These are phyloP conservation scores for Cryptococcus depauperatus DNA, from an alignment of 1,284 basidiomycete genomes.

Conservation along the genomic window DNA sequence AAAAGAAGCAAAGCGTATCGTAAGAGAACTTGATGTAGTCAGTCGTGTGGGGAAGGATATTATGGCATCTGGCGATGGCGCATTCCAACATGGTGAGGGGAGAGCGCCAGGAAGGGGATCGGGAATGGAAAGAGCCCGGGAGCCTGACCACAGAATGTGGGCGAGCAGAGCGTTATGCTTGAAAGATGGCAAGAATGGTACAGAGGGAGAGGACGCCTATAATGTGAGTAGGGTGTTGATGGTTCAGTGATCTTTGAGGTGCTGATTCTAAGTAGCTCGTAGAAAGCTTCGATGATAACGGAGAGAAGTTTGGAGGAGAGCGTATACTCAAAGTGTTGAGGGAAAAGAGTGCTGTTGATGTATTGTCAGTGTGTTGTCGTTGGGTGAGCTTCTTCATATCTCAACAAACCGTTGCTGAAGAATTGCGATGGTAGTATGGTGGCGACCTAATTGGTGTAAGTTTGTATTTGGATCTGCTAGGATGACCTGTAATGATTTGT, in stretches of 20 bases:
- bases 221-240: slow-evolving; percentile 36
- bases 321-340: slow-evolving; percentile 29
- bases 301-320: slow-evolving; percentile 41
- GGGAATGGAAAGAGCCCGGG: slow-evolving; percentile 28
- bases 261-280: no score
- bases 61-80: slow-evolving; percentile 25
- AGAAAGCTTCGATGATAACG: slow-evolving; percentile 39
- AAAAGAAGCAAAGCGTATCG: slow-evolving; percentile 29
- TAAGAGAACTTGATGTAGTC: slow-evolving; percentile 34
- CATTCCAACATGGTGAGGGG: slow-evolving; percentile 31
- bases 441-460: slow-evolving; percentile 41
- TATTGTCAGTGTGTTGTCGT: slow-evolving; percentile 35
- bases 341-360: slow-evolving; percentile 35
- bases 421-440: slow-evolving; percentile 22
- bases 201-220: slow-evolving; percentile 40
- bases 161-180: slow-evolving; percentile 30
- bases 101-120: slow-evolving; percentile 12
- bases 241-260: slow-evolving; percentile 24
- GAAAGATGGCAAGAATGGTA: slow-evolving; percentile 36
- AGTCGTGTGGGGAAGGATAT: slow-evolving; percentile 22
- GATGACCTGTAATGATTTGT: background rate
- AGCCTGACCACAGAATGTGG: slow-evolving; percentile 44
- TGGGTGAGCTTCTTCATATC: slow-evolving; percentile 23
- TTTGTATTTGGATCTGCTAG: background rate
- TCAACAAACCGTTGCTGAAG: background rate